Percentiles rank a stretch among this genome's conserved stretches.
Evolutionary conservation across 345 rosid genomes (phyloP).

Genomic region (Camelina neglecta): DNA sequence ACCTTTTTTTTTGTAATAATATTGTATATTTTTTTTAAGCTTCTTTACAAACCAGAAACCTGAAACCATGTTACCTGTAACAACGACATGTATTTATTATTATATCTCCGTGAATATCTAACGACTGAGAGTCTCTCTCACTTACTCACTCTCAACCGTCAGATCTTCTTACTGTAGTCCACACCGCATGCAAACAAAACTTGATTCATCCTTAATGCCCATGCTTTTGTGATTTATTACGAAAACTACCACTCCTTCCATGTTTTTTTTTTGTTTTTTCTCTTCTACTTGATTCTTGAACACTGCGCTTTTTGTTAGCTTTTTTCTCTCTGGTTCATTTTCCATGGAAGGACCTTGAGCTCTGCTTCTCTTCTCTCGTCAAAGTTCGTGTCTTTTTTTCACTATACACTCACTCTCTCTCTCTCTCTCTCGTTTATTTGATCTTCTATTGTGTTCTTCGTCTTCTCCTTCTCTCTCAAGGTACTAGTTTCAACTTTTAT

Average conservation of each 20-base stretch:
- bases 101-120: constrained; percentile 34
- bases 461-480: constrained; percentile 32
- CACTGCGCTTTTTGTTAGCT: constrained; percentile 51
- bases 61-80: constrained; percentile 47
- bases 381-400: constrained; percentile 24
- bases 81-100: constrained; percentile 51
- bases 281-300: constrained; percentile 32
- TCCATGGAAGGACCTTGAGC: constrained; percentile 68
- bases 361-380: constrained; percentile 39
- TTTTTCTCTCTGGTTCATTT: constrained; percentile 52
- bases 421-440: constrained; percentile 14
- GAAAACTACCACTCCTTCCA: constrained; percentile 29
- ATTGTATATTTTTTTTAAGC: background rate
- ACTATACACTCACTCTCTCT: background rate
- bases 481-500: background rate
- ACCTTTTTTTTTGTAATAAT: background rate
- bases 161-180: constrained; percentile 33
- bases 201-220: background rate
- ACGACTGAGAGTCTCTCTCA: constrained; percentile 44
- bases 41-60: constrained; percentile 45
- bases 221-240: constrained; percentile 32
- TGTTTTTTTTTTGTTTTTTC: background rate
- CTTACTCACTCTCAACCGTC: constrained; percentile 37
- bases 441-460: constrained; percentile 23
- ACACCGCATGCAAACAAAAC: background rate